phyloP scores from a whole-genome alignment of 2,329 filamentous ascomycete genomes.

The Trichocomaceae sp. region DNA sequence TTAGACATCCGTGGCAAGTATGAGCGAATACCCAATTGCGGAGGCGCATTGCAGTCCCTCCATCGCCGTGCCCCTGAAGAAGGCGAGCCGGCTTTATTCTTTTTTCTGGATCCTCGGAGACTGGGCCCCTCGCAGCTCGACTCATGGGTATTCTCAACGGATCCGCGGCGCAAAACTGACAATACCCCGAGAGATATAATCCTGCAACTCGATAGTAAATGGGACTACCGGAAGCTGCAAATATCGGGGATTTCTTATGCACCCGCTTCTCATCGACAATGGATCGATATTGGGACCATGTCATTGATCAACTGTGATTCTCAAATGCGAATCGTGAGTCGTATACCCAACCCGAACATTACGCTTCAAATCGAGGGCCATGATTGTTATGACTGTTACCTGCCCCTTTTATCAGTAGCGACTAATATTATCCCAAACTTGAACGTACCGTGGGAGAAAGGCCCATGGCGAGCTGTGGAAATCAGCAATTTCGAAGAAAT shows the following conservation, averaged over 20 bases:
- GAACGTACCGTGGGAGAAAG: conserved; percentile 12
- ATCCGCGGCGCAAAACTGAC: conserved; percentile 41
- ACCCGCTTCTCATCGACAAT: conserved; percentile 27
- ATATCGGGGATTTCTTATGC: conserved; percentile 14
- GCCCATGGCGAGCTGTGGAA: conserved; percentile 24
- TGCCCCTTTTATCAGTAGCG: conserved; percentile 26
- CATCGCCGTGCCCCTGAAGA: conserved; percentile 39
- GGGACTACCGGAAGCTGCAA: conserved; percentile 1
- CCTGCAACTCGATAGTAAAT: conserved; percentile 23
- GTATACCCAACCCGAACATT: conserved; percentile 16
- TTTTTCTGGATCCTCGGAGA: conserved; percentile 53
- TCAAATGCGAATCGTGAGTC: conserved; percentile 15
- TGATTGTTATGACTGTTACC: conserved; percentile 27
- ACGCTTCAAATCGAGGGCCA: conserved; percentile 15
- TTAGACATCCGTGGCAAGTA: conserved; percentile 47
- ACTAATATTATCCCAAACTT: conserved; percentile 13
- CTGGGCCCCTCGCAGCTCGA: conserved; percentile 44
- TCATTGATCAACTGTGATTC: not conserved
- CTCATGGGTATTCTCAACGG: conserved; percentile 51
- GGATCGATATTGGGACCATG: conserved; percentile 14
- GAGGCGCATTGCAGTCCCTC: conserved; percentile 49
- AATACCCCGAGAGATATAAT: conserved; percentile 42
- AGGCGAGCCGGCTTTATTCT: conserved; percentile 37
- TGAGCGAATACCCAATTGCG: conserved; percentile 48
- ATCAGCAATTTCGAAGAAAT: conserved; percentile 23